Evolutionary conservation across 257 asterid species (phyloP).

Genomic region (Schizonepeta tenuifolia): DNA sequence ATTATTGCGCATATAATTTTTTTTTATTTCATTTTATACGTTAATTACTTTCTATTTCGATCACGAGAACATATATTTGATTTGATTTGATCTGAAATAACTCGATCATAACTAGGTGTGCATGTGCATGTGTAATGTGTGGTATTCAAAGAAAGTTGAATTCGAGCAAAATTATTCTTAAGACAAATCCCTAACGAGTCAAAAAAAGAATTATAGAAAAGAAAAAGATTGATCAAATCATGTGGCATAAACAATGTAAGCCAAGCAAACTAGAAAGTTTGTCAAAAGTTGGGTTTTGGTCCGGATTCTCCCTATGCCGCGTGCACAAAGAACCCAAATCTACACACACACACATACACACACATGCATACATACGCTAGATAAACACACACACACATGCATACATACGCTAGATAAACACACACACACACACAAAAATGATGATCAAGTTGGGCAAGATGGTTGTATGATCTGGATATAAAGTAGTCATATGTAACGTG

Average conservation of each 20-base stretch:
- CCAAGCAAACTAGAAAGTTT: not conserved
- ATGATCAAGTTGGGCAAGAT: constrained; percentile 13
- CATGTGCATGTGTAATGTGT: not conserved
- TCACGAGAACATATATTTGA: not conserved
- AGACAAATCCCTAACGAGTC: constrained; percentile 1
- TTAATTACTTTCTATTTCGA: not conserved
- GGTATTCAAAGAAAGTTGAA: not conserved
- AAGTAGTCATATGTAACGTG: not conserved
- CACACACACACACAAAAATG: not conserved
- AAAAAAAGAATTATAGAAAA: not conserved
- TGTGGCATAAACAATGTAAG: not conserved
- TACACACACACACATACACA: not conserved
- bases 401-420: no score
- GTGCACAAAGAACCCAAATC: constrained; percentile 9
- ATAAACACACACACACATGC: not conserved
- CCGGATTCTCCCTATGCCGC: constrained; percentile 1
- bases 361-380: no score
- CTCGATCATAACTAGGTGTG: not conserved
- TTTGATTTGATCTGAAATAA: not conserved
- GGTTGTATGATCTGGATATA: constrained; percentile 17
- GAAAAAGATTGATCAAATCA: not conserved
- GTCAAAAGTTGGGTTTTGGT: not conserved
- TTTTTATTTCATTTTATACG: not conserved
- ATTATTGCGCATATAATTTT: not conserved
- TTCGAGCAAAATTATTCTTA: not conserved